Base-by-base conservation (phyloP, 306 rosid species). In the Gleditsia sinensis region DNA sequence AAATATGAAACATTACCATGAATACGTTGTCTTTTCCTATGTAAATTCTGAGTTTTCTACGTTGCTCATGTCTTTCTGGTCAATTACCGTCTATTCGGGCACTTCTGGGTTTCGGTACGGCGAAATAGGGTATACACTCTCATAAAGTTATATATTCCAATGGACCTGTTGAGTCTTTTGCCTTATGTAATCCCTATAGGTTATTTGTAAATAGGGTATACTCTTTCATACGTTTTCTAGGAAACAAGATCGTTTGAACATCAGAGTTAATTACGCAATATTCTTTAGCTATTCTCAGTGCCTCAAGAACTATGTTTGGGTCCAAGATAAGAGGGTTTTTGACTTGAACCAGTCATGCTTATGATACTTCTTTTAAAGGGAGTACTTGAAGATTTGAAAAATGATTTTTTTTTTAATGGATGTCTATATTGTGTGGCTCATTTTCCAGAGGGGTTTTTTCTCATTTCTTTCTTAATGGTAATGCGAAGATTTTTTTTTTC, bases 151-250 rank as follows among this genome's bases (percentile, higher is more conserved):
- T 3, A 45, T 70, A 21, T 9, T 64, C 14, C 43, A 1, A 51
- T 49, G 77, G 69, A 60, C 12, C 16, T 71, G 20, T 43, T 45
- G 9, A 59, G 60, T 79, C 7, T 34, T 62, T 50, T 57, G 4
- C 23, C 51, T 66, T 60, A 20, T 24, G 40, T 32, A 46, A 10
- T 42, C n/a, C 8, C 51, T n/a, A 23, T 51, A 33, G 24, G 34
- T 62, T 34, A 7, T 53, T 79, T 75, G 54, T 25, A 30, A 49
- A 65, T 83, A 67, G 84, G 82, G 87, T 76, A 80, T 67, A 4
- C 55, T 76, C 32, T 75, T 53, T 10, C 30, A 17, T 73, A 59
- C 55, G 9, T 20, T n/a, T 9, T 42, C 42, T 42, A 25, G 39
- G 16, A 7, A 66, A 43, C 28, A 6, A 10, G n/a, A 7, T 16